These are phyloP conservation scores for Xerophyta viscosa DNA, from an alignment of 106 monocot genomes.

Conservation along the genomic window DNA sequence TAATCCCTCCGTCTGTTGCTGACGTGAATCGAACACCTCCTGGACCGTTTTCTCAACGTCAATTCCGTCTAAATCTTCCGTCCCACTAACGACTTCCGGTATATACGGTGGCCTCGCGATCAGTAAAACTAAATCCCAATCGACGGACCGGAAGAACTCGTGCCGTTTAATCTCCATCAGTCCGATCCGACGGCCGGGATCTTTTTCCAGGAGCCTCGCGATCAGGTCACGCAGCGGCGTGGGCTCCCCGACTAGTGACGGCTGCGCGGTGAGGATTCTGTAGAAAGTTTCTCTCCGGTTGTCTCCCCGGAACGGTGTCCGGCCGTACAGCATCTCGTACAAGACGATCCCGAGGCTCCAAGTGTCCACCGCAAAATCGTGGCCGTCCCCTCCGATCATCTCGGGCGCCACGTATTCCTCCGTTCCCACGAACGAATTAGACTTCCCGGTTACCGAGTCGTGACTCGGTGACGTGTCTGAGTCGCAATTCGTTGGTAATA, in stretches of 20 bases:
- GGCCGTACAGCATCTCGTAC: constrained; percentile 95
- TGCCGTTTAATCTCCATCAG: constrained; percentile 51
- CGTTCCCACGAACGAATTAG: constrained; percentile 96
- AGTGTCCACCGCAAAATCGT: constrained; percentile 89
- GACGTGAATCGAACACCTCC: constrained; percentile 24
- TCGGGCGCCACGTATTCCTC: constrained; percentile 98
- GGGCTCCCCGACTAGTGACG: constrained; percentile 59
- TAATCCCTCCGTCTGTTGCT: too few species aligned
- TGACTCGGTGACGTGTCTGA: too few species aligned
- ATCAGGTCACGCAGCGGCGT: constrained; percentile 69
- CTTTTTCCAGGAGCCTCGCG: constrained; percentile 61
- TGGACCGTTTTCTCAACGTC: constrained; percentile 67
- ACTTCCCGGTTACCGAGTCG: constrained; percentile 29
- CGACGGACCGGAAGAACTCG: constrained; percentile 66
- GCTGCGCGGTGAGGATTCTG: constrained; percentile 40
- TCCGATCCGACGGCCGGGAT: constrained; percentile 45
- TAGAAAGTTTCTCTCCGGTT: constrained; percentile 86
- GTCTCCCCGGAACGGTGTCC: constrained; percentile 77
- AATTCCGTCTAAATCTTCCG: constrained; percentile 5
- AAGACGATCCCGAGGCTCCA: constrained; percentile 90
- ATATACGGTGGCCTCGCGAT: constrained; percentile 79
- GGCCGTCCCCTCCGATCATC: constrained; percentile 62
- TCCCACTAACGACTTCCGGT: constrained; percentile 12
- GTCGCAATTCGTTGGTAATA: constrained; percentile 14
- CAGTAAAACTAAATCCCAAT: constrained; percentile 47